A percentile compares a stretch with the other conserved stretches of the same genome.
Evolutionary conservation across 2,329 filamentous ascomycete species (phyloP).

Genomic region (Tolypocladium tundrense): DNA sequence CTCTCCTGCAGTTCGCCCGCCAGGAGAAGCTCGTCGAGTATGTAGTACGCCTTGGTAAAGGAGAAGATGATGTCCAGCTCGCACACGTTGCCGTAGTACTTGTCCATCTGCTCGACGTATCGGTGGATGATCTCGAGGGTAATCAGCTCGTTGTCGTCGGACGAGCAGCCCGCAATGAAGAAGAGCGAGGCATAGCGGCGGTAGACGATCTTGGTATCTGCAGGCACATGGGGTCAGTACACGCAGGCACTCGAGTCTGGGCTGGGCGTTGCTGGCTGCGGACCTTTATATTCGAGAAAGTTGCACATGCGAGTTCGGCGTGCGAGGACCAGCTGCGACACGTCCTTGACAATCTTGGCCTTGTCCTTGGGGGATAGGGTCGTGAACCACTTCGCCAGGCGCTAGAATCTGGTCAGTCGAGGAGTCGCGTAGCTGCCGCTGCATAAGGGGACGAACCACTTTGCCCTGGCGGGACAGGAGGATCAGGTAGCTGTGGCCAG

Average conservation of each 20-base stretch:
- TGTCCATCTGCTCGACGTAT: conserved; percentile 99
- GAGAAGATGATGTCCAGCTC: conserved; percentile 99
- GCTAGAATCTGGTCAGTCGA: conserved; percentile 40
- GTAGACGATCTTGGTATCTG: conserved; percentile 98
- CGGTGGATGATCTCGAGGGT: conserved; percentile 97
- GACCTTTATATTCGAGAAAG: conserved; percentile 98
- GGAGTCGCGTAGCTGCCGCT: not conserved
- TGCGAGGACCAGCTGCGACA: conserved; percentile 92
- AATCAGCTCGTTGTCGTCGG: conserved; percentile 97
- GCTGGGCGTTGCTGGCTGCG: conserved; percentile 5
- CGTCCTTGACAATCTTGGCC: conserved; percentile 99
- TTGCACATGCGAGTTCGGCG: conserved; percentile 98
- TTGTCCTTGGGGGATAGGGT: conserved; percentile 96
- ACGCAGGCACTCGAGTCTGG: not conserved
- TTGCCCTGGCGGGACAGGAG: conserved; percentile 97
- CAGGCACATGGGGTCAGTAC: not conserved
- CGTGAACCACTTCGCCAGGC: conserved; percentile 98
- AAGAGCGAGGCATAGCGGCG: conserved; percentile 97
- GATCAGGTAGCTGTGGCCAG: conserved; percentile 71
- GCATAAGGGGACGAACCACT: conserved; percentile 59
- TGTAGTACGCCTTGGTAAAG: conserved; percentile 99
- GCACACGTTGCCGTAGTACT: conserved; percentile 99
- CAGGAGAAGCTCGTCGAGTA: conserved; percentile 88
- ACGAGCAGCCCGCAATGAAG: conserved; percentile 95
- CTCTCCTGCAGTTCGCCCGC: conserved; percentile 97